Base-by-base conservation (phyloP, 371 early-diverging fungal species). In the Circinella umbellata region DNA sequence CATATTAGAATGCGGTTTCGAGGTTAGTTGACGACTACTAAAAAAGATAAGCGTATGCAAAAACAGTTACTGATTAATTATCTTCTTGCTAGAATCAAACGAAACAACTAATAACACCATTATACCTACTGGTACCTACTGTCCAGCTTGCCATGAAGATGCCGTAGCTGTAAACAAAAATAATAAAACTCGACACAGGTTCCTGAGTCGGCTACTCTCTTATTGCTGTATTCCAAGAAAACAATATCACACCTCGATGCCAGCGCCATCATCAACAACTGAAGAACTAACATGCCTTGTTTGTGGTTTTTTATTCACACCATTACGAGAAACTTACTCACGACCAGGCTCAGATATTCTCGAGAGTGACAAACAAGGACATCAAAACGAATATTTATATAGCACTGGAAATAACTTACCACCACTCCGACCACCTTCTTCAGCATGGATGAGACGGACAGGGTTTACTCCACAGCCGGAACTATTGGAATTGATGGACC, bases 381-480 rank as follows among this genome's bases (percentile, higher is more conserved):
- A 37, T 15, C 27, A 42, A n/a, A 51, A 14, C 20, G 63, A 63
- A 42, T 42, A 27, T 27, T 27, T 46, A 42, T 63, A 48, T 34
- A 57, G 27, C 27, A 11, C 11, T 42, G 42, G 57, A 5, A 20
- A n/a, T 10, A 57, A 18, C 3, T 11, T 63, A 15, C 65, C 18
- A n/a, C 65, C 65, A 9, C 48, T 49, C 15, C 60, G 68, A 6
- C 68, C 68, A 48, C 68, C 68, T 36, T 60, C 68, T 7, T 39
- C 61, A 13, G 61, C 49, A 3, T 70, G 70, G 70, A 42, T 70
- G 35, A 20, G 60, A 17, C 70, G 64, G 3, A 70, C 70, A 0
- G 70, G 70, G 9, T 70, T 64, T 60, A 70, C 70, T 17, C 70
- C 70, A 7, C 66, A 65, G 51, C 70, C 70, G 9, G 66, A 70